Evolutionary conservation across 2,329 filamentous ascomycete genomes (phyloP).

Genomic region (Trichoderma koningii): DNA sequence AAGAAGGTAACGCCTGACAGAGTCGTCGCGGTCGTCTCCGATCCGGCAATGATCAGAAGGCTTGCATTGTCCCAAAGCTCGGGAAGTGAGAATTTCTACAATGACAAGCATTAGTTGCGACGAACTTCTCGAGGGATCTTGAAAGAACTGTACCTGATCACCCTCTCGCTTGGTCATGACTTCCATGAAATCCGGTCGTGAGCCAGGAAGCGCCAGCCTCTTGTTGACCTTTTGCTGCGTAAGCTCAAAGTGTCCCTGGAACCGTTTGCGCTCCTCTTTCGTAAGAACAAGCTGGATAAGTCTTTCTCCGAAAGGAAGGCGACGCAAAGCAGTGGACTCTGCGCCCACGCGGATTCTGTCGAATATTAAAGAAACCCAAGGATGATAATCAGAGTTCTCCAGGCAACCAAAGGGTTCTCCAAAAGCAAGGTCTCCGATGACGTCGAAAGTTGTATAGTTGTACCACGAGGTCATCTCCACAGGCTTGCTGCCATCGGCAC

Average conservation of each 20-base stretch:
- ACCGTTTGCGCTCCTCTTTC: neutral
- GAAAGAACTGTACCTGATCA: neutral
- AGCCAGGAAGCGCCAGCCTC: neutral
- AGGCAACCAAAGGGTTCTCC: constrained; percentile 37
- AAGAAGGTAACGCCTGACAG: constrained; percentile 36
- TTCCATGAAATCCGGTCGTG: constrained; percentile 14
- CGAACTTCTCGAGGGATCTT: too few species aligned
- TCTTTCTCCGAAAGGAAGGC: neutral
- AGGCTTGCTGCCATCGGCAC: constrained; percentile 11
- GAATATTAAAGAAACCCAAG: constrained; percentile 35
- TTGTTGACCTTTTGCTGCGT: constrained; percentile 17
- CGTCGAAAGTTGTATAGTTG: constrained; percentile 37
- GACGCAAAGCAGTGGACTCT: neutral
- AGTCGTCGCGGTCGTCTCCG: constrained; percentile 40
- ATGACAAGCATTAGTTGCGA: neutral
- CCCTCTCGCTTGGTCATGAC: neutral
- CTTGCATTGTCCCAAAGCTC: constrained; percentile 19
- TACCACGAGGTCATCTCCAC: constrained; percentile 36
- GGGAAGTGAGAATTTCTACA: neutral
- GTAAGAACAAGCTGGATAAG: constrained; percentile 4
- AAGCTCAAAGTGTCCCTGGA: neutral
- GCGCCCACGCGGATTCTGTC: constrained; percentile 2
- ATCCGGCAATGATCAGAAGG: constrained; percentile 35
- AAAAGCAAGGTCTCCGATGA: constrained; percentile 38
- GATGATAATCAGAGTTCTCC: constrained; percentile 33